phyloP scores from a whole-genome alignment of 345 rosid genomes.

The Gossypium bickii region DNA sequence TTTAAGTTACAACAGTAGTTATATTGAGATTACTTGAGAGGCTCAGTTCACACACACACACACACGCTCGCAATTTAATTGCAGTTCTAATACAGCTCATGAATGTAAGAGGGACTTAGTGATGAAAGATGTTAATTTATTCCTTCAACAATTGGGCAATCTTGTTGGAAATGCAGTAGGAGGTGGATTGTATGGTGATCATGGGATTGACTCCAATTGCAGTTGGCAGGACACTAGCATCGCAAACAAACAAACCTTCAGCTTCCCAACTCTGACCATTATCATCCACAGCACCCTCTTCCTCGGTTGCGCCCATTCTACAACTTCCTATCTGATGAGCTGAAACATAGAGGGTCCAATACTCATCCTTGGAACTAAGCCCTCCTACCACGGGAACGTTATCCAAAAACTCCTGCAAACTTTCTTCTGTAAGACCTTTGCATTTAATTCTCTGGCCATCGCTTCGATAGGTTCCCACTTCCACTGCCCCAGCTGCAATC shows the following conservation, averaged over 20 bases:
- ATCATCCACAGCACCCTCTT: slow-evolving; percentile 56
- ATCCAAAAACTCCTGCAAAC: slow-evolving; percentile 45
- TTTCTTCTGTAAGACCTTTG: slow-evolving; percentile 34
- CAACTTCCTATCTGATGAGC: slow-evolving; percentile 88
- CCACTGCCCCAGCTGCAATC: slow-evolving; percentile 72
- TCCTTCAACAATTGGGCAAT: slow-evolving; percentile 18
- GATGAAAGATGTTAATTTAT: neutral
- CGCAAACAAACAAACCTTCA: slow-evolving; percentile 39
- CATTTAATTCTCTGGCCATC: slow-evolving; percentile 64
- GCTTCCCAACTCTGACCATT: slow-evolving; percentile 65
- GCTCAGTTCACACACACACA: neutral
- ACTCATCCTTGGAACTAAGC: slow-evolving; percentile 34
- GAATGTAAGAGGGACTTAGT: neutral
- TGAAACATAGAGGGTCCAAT: slow-evolving; percentile 39
- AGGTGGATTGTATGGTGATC: slow-evolving; percentile 49
- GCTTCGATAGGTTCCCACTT: slow-evolving; percentile 65
- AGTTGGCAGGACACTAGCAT: slow-evolving; percentile 38
- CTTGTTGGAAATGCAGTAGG: slow-evolving; percentile 47
- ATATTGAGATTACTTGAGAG: neutral
- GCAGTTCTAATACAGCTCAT: neutral
- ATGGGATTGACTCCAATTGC: slow-evolving; percentile 49
- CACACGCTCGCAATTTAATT: neutral
- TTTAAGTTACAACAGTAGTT: neutral
- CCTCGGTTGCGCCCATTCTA: slow-evolving; percentile 50
- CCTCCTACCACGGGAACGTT: slow-evolving; percentile 36